Evolutionary conservation across 176 grass and related monocot genomes (phyloP).

Genomic region (Thalia dealbata): DNA sequence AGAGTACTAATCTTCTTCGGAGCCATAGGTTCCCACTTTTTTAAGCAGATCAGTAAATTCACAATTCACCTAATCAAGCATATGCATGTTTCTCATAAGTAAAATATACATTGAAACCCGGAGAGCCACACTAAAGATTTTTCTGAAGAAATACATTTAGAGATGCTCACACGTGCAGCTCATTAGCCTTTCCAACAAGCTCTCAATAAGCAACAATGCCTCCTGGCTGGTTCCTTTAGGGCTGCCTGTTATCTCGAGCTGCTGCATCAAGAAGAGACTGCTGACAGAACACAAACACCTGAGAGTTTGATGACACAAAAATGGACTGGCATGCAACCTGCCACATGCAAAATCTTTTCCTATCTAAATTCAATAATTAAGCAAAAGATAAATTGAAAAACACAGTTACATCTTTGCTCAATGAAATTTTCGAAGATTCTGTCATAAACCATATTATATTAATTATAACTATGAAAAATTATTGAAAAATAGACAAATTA

Average conservation of each 20-base stretch:
- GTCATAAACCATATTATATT: neutral
- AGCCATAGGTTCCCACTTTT: neutral
- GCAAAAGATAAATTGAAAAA: neutral
- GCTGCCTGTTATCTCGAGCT: neutral
- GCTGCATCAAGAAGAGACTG: neutral
- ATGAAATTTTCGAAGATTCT: neutral
- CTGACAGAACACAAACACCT: neutral
- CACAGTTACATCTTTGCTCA: neutral
- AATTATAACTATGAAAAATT: neutral
- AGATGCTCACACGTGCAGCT: neutral
- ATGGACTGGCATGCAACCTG: neutral
- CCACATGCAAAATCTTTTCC: neutral
- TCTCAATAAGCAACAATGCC: neutral
- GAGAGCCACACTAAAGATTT: neutral
- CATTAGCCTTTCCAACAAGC: neutral
- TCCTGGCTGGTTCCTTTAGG: neutral
- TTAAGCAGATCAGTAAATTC: neutral
- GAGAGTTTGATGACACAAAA: neutral
- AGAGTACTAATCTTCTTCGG: neutral
- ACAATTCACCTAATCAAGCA: neutral
- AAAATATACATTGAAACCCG: neutral
- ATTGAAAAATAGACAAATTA: no score
- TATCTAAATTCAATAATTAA: neutral
- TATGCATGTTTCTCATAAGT: neutral
- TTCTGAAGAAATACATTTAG: neutral